phyloP scores from a whole-genome alignment of 371 early-diverging fungal genomes.

The Syncephalastrum contaminatum region DNA sequence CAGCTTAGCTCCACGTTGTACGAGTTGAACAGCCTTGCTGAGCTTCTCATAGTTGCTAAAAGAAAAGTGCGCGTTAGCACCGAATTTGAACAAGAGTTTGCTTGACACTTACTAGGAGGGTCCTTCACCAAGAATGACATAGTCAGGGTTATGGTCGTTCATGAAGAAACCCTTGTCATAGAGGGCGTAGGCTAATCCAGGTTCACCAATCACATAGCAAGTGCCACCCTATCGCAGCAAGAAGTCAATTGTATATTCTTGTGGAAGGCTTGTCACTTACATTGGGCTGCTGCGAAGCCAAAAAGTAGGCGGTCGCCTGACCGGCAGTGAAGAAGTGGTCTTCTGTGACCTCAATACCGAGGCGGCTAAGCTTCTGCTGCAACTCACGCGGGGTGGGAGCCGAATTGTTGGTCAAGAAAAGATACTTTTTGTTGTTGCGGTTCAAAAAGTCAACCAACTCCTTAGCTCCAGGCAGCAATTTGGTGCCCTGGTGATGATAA shows the following conservation, averaged over 20 bases:
- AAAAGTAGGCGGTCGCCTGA: conserved; percentile 63
- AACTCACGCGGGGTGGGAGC: conserved; percentile 65
- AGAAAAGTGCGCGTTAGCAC: not conserved
- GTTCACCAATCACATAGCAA: conserved; percentile 65
- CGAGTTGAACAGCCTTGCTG: conserved; percentile 59
- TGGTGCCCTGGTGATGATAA: conserved; percentile 38
- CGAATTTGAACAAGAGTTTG: not conserved
- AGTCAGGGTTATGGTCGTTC: conserved; percentile 63
- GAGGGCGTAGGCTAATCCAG: conserved; percentile 61
- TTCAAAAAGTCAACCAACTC: conserved; percentile 62
- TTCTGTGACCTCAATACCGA: conserved; percentile 58
- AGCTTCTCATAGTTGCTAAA: conserved; percentile 56
- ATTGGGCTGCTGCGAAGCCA: conserved; percentile 56
- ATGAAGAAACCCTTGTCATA: conserved; percentile 66
- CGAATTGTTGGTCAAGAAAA: conserved; percentile 71
- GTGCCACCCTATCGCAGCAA: conserved; percentile 42
- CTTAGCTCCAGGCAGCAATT: conserved; percentile 54
- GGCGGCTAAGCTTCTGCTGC: conserved; percentile 53
- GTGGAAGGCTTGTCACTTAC: conserved; percentile 11
- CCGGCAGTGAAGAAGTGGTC: conserved; percentile 67
- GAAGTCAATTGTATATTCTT: not conserved
- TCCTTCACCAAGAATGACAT: conserved; percentile 66
- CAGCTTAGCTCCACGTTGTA: conserved; percentile 55
- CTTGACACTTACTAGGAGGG: conserved; percentile 28
- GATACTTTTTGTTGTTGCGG: conserved; percentile 56